These are phyloP conservation scores for Backusella circina DNA, from an alignment of 192 early-diverging fungal genomes.

Conservation along the genomic window DNA sequence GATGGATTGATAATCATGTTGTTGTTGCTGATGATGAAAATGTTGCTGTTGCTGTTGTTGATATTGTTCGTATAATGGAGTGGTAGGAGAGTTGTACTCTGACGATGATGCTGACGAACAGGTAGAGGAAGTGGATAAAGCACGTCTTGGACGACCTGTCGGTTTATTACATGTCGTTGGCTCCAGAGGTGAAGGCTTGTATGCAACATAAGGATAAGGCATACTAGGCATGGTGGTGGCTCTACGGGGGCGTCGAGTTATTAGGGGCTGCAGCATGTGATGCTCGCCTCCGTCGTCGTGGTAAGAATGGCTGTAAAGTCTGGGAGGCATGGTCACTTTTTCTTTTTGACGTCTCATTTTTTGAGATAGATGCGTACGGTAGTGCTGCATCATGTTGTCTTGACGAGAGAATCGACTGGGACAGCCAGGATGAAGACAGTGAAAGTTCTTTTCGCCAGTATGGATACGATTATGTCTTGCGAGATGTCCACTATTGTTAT, in stretches of 20 bases:
- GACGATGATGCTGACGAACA: not conserved
- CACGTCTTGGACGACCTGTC: not conserved
- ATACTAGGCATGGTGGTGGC: constrained; percentile 15
- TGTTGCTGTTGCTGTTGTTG: not conserved
- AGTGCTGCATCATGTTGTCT: constrained; percentile 89
- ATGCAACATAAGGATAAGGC: constrained; percentile 11
- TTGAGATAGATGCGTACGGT: constrained; percentile 71
- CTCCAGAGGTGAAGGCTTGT: not conserved
- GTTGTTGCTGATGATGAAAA: not conserved
- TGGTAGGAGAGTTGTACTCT: not conserved
- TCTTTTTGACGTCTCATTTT: constrained; percentile 52
- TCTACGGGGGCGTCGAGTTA: constrained; percentile 6
- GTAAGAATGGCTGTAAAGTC: constrained; percentile 7
- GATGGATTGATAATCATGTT: not conserved
- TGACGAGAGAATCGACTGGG: constrained; percentile 73
- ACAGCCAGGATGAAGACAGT: constrained; percentile 66
- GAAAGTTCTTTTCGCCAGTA: constrained; percentile 77
- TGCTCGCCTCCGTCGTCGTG: constrained; percentile 12
- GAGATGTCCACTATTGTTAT: constrained; percentile 63
- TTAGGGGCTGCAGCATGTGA: constrained; percentile 12
- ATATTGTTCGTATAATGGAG: not conserved
- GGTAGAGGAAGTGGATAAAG: constrained; percentile 5
- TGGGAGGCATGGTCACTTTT: not conserved
- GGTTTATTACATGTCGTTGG: not conserved
- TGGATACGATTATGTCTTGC: constrained; percentile 81